These are phyloP conservation scores for Ceriops tagal DNA, from an alignment of 345 rosid species.

Conservation along the genomic window DNA sequence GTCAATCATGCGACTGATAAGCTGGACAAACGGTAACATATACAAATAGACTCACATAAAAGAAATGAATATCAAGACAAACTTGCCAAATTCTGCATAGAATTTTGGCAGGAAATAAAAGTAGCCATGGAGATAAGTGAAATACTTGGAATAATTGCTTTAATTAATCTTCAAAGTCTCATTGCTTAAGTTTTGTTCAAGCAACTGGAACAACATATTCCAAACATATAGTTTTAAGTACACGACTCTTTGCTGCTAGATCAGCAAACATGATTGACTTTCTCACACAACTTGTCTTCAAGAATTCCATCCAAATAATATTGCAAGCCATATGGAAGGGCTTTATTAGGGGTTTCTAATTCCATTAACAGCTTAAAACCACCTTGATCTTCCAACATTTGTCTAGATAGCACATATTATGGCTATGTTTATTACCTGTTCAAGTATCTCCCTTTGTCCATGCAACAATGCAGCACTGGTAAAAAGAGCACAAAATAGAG, in stretches of 20 bases:
- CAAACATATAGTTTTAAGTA: too few relatives aligned
- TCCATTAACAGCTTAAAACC: background rate
- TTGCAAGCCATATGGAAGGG: background rate
- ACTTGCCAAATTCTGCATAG: too few relatives aligned
- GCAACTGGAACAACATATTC: too few relatives aligned
- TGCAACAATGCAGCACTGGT: conserved; percentile 80
- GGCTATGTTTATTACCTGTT: conserved; percentile 51
- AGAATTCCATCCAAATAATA: background rate
- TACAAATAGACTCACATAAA: too few relatives aligned
- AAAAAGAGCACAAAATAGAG: conserved; percentile 23
- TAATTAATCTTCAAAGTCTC: too few relatives aligned
- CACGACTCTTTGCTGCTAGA: background rate
- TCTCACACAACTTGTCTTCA: background rate
- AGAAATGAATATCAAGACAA: too few relatives aligned
- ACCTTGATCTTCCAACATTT: background rate
- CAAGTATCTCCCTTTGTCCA: conserved; percentile 80
- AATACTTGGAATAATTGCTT: too few relatives aligned
- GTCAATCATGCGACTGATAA: background rate
- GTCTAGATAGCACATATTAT: background rate
- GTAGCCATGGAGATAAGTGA: too few relatives aligned
- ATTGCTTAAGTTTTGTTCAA: too few relatives aligned
- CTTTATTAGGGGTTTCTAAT: background rate
- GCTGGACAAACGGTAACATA: too few relatives aligned
- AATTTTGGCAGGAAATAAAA: too few relatives aligned
- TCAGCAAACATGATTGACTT: background rate